Evolutionary conservation across 345 rosid species (phyloP).

Genomic region (Eucalyptus victrix): DNA sequence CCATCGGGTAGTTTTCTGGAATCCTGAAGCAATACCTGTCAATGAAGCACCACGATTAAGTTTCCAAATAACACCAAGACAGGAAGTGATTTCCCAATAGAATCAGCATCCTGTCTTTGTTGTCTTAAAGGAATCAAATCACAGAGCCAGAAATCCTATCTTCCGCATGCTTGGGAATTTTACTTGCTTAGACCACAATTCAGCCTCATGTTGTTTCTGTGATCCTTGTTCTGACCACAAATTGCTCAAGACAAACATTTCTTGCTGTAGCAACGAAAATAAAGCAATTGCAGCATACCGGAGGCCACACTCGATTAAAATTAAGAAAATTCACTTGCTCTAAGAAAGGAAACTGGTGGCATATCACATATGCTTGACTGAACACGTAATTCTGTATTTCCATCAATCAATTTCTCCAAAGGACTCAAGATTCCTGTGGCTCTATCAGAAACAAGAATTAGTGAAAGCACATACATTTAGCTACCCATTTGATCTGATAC

Average conservation of each 20-base stretch:
- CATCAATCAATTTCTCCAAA: not conserved
- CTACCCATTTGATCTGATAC: not conserved
- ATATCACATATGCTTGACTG: not conserved
- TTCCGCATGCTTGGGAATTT: not conserved
- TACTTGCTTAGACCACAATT: not conserved
- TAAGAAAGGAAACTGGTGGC: no score
- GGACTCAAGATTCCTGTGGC: not conserved
- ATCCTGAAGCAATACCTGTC: conserved; percentile 77
- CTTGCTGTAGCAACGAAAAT: not conserved
- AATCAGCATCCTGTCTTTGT: not conserved
- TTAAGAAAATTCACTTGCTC: not conserved
- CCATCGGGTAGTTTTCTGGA: conserved; percentile 57
- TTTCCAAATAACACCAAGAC: not conserved
- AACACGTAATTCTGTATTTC: not conserved
- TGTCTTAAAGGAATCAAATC: not conserved
- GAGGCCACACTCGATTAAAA: not conserved
- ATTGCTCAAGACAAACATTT: not conserved
- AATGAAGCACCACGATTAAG: not conserved
- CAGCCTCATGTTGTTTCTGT: not conserved
- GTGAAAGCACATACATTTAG: not conserved
- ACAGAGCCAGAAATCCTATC: not conserved
- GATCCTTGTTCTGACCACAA: not conserved
- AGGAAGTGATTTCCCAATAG: not conserved
- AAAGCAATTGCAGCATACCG: not conserved
- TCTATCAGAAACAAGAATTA: not conserved